Percentiles rank a stretch among this genome's conserved stretches.
These are phyloP conservation scores for Lophiotrema nucula DNA, from an alignment of 495 filamentous ascomycete genomes.

Conservation along the genomic window DNA sequence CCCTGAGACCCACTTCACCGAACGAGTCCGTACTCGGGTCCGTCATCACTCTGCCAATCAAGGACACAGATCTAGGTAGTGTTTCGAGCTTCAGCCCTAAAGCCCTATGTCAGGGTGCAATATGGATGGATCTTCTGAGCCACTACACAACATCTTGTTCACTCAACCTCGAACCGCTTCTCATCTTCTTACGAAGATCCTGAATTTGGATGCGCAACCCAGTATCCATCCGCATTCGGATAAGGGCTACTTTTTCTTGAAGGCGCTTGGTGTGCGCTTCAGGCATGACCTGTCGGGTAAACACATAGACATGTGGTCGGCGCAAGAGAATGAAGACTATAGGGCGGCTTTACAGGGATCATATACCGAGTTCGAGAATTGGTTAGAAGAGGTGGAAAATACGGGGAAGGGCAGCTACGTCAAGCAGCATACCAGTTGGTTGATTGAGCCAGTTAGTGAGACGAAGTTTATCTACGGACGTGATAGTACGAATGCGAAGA, in stretches of 20 bases:
- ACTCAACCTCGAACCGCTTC: constrained; percentile 11
- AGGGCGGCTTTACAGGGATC: not conserved
- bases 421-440: constrained; percentile 44
- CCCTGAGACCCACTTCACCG: no score
- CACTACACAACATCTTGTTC: constrained; percentile 15
- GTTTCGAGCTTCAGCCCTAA: no score
- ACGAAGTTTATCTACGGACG: constrained; percentile 6
- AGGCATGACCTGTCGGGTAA: not conserved
- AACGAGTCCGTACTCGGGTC: no score
- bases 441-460: constrained; percentile 28
- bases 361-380: constrained; percentile 37
- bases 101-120: no score
- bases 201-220: constrained; percentile 4
- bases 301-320: constrained; percentile 1
- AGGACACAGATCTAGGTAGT: no score
- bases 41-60: no score
- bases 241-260: constrained; percentile 8
- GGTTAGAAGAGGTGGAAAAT: constrained; percentile 31
- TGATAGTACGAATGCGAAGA: not conserved
- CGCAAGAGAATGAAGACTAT: not conserved
- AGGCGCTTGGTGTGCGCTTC: not conserved
- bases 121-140: no score
- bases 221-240: not conserved
- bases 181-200: constrained; percentile 9
- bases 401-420: constrained; percentile 40